Base-by-base conservation (phyloP, 306 rosid species). In the Cucumis melo region DNA sequence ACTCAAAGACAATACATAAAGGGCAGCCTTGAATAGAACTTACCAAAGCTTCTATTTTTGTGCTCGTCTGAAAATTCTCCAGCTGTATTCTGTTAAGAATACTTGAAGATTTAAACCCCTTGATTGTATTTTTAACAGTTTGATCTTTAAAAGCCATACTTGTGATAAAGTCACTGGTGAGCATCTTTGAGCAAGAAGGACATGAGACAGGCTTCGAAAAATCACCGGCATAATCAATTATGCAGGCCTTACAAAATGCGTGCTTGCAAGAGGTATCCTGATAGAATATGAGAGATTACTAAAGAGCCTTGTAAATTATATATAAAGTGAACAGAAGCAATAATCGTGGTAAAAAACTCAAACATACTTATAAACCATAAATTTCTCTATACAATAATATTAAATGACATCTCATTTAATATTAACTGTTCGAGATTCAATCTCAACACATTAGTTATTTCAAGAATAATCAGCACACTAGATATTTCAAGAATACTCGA, bases 31-130 rank as follows among this genome's bases (percentile, higher is more conserved):
- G 61, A 50, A 56, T 36, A 46, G 80, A 66, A 85, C 96, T 61
- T 90, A 94, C 98, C 97, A 94, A 82, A 46, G 98, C 97, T 85
- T 94, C 98, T 73, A 90, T 94, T 86, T 94, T 94, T 74, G 98
- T 94, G 74, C 97, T 90, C n/a, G 96, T 94, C 88, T 90, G 97
- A 80, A 91, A 92, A 78, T 94, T 81, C 59, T 89, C 96, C 66
- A 90, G 90, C 39, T 78, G 78, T 78, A 94, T 88, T 87, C 96
- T 84, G 86, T 94, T 89, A 50, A 94, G 73, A 82, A 94, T 90
- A 82, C 98, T 94, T 7, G 98, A 84, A 63, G 96, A 82, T 84
- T 86, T 89, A 82, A 87, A 94, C 46, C 96, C 97, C 87, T 89
- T 90, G 23, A 94, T 74, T 53, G 83, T 86, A 24, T 89, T 89